A percentile compares a stretch with the other conserved stretches of the same genome.
These are phyloP conservation scores for Pseudocercospora crystallina DNA, from an alignment of 2,329 filamentous ascomycete genomes.

Conservation along the genomic window DNA sequence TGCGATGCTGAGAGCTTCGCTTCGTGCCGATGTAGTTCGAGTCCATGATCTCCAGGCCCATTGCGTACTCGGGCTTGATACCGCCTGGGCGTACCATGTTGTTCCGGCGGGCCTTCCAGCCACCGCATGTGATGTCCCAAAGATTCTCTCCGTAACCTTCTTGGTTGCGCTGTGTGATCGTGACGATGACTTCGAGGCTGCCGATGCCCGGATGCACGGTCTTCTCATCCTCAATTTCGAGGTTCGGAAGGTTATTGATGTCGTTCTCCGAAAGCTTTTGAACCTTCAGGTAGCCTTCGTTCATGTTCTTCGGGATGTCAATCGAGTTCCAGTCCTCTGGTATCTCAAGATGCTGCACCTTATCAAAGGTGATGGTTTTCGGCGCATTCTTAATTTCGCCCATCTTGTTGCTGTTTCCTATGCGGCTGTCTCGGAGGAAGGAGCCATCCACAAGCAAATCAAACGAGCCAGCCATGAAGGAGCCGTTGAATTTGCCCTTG, in stretches of 20 bases:
- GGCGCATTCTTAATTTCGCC: not conserved
- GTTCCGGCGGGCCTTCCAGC: slow-evolving; percentile 15
- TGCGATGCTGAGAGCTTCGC: slow-evolving; percentile 18
- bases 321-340: slow-evolving; percentile 12
- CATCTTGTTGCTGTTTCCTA: slow-evolving; percentile 22
- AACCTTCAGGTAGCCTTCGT: slow-evolving; percentile 26
- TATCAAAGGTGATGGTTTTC: slow-evolving; percentile 21
- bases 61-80: slow-evolving; percentile 24
- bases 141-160: not conserved
- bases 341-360: slow-evolving; percentile 16
- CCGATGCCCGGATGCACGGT: slow-evolving; percentile 8
- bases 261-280: slow-evolving; percentile 11
- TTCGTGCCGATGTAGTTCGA: slow-evolving; percentile 12
- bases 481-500: slow-evolving; percentile 35
- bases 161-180: slow-evolving; percentile 9
- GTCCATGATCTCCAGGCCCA: slow-evolving; percentile 18
- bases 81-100: slow-evolving; percentile 21
- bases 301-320: slow-evolving; percentile 15
- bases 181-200: slow-evolving; percentile 12
- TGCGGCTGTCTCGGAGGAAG: slow-evolving; percentile 25
- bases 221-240: not conserved
- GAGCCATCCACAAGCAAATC: slow-evolving; percentile 43
- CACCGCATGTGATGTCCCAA: slow-evolving; percentile 17
- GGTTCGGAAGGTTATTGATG: not conserved
- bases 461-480: slow-evolving; percentile 30